Base-by-base conservation (phyloP, 148 eudicot genomes). In the Linanthus parryae region DNA sequence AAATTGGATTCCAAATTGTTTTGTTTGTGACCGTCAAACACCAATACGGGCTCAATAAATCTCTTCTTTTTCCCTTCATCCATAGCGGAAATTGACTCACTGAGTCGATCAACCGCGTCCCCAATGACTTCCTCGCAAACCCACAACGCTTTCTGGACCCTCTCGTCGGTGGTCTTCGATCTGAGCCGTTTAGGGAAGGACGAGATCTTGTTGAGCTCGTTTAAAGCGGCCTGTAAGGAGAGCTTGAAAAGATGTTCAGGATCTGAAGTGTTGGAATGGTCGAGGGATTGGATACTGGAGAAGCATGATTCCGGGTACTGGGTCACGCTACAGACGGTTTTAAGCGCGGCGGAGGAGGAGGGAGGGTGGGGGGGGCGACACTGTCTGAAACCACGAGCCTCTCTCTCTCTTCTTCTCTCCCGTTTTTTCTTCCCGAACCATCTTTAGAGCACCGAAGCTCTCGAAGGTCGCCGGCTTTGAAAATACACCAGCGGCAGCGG, bases 311-410 rank as follows among this genome's bases (percentile, higher is more conserved):
- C 73, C 1, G 79, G 81, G 39, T 84, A 63, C 42, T 46, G 64
- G 1, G 94, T 84, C 1, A 72, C 71, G 8, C 62, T 55, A 48
- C 94, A 84, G 0, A 84, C 67, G 3, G 82, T 62, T 25, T 68
- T 74, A 47, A 84, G 47, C 0, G 85, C 65, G 13, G 65, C 65
- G 8, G 66, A 62, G 0, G 83, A 52, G 28, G 76, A 57, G 3
- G 49, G 5, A 22, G 37, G n/a, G 51, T 29, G 28, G 10, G 44
- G 62, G 44, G 44, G 11, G 0, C n/a, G n/a, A n/a, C n/a, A n/a
- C n/a, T n/a, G n/a, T n/a, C n/a, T n/a, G n/a, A n/a, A n/a, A n/a
- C n/a, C n/a, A n/a, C n/a, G n/a, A n/a, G n/a, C n/a, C n/a, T n/a
- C n/a, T n/a, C n/a, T n/a, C n/a, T n/a, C n/a, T n/a, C n/a, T n/a